Percentiles rank a stretch among this genome's conserved stretches.
Conservation (phyloP, 108 stramenopile species). For the Nitzschia sp. region DNA sequence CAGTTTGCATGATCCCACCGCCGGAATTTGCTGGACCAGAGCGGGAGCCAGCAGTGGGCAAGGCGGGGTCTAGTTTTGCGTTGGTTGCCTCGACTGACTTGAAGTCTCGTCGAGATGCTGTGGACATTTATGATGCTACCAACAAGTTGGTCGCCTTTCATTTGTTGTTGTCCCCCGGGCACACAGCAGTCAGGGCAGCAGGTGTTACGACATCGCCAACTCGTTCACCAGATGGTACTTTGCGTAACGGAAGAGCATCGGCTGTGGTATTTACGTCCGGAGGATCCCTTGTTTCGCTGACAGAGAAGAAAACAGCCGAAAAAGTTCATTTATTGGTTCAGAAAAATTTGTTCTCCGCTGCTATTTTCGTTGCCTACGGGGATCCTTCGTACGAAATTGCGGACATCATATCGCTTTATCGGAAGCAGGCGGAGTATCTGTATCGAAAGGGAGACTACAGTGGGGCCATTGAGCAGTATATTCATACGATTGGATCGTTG, state of each 20-base stretch:
- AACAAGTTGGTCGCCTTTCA: slow-evolving; percentile 89
- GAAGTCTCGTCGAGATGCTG: slow-evolving; percentile 82
- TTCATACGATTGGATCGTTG: slow-evolving; percentile 90
- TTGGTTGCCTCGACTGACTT: slow-evolving; percentile 79
- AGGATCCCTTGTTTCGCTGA: slow-evolving; percentile 80
- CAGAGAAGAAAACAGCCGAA: slow-evolving; percentile 83
- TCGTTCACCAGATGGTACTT: slow-evolving; percentile 35
- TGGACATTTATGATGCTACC: slow-evolving; percentile 81
- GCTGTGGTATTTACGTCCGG: slow-evolving; percentile 80
- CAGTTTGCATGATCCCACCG: slow-evolving; percentile 65
- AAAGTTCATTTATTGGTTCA: slow-evolving; percentile 88
- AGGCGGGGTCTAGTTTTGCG: slow-evolving; percentile 57
- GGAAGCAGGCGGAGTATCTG: slow-evolving; percentile 91
- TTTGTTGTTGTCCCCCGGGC: slow-evolving; percentile 77
- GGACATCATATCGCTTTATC: slow-evolving; percentile 80
- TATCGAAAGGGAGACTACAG: slow-evolving; percentile 91
- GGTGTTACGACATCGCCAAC: slow-evolving; percentile 61
- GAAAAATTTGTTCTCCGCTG: slow-evolving; percentile 89
- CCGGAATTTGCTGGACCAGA: slow-evolving; percentile 28
- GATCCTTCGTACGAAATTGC: slow-evolving; percentile 72
- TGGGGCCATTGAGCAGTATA: slow-evolving; percentile 93
- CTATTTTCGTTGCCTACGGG: slow-evolving; percentile 89
- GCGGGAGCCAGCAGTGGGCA: slow-evolving; percentile 9
- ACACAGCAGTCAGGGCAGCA: slow-evolving; percentile 67
- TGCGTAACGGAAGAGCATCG: slow-evolving; percentile 67